Percentiles rank a stretch among this genome's conserved stretches.
These are phyloP conservation scores for Pyrrhoderma lamaoense DNA, from an alignment of 1,284 basidiomycete genomes.

Conservation along the genomic window DNA sequence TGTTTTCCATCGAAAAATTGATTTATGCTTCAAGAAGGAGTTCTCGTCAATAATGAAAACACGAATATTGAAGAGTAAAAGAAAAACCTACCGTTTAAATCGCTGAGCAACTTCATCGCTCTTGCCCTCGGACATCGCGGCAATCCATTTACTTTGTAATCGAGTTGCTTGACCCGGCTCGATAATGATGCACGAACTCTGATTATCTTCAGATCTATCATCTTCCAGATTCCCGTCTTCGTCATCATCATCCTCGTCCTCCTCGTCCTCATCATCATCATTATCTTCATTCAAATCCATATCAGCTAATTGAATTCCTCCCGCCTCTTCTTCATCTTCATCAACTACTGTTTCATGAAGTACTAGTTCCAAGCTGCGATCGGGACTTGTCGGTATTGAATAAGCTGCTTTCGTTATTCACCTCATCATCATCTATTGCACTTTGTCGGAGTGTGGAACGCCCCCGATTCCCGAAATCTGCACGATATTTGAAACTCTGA, in stretches of 20 bases:
- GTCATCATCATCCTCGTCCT: conserved; percentile 18
- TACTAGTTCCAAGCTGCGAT: background rate
- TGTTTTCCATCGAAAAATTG: conserved; percentile 79
- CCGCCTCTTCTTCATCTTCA: conserved; percentile 21
- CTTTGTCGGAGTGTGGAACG: background rate
- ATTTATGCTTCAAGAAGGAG: conserved; percentile 48
- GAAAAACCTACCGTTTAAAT: conserved; percentile 55
- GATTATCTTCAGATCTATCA: conserved; percentile 45
- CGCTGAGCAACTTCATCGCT: conserved; percentile 50
- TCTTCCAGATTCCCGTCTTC: conserved; percentile 35
- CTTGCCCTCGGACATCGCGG: conserved; percentile 77
- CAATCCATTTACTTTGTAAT: conserved; percentile 71
- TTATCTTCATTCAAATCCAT: background rate
- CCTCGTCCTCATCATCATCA: conserved; percentile 4
- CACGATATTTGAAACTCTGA: conserved; percentile 9
- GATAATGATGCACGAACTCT: conserved; percentile 61
- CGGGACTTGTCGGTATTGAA: background rate
- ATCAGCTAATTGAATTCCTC: background rate
- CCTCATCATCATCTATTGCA: no score
- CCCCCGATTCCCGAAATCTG: conserved; percentile 2
- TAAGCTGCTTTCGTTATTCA: no score
- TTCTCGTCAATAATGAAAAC: background rate
- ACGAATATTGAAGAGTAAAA: background rate
- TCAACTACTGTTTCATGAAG: conserved; percentile 23
- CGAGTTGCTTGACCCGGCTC: conserved; percentile 79